Conservation (phyloP, 306 rosid species). For the Casuarina glauca region DNA sequence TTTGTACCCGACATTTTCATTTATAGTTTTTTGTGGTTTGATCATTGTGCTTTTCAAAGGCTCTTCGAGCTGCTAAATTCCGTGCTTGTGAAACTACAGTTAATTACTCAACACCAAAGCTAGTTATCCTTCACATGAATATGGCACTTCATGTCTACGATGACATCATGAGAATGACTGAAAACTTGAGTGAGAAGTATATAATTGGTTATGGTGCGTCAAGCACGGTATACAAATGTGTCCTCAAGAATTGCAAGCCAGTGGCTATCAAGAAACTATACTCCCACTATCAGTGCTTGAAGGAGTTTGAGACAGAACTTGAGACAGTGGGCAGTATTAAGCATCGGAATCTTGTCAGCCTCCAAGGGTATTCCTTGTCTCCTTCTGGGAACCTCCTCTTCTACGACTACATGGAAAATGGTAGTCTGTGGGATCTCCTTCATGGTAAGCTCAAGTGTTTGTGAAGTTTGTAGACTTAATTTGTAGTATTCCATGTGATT, state of each 20-base stretch:
- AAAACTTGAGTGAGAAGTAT: slow-evolving; percentile 85
- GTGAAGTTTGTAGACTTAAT: background rate
- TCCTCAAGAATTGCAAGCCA: slow-evolving; percentile 91
- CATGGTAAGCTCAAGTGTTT: slow-evolving; percentile 55
- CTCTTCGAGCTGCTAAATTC: slow-evolving; percentile 24
- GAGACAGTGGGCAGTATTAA: slow-evolving; percentile 85
- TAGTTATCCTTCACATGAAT: slow-evolving; percentile 93
- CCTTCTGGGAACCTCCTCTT: slow-evolving; percentile 88
- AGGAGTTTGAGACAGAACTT: slow-evolving; percentile 90
- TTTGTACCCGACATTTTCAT: background rate
- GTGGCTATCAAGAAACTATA: slow-evolving; percentile 87
- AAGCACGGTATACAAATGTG: slow-evolving; percentile 93
- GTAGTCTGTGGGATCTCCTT: slow-evolving; percentile 95
- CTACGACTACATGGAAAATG: slow-evolving; percentile 95
- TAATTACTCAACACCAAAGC: slow-evolving; percentile 69
- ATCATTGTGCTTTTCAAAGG: background rate
- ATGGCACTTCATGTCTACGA: slow-evolving; percentile 95
- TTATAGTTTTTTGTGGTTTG: background rate
- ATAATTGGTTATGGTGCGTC: slow-evolving; percentile 91
- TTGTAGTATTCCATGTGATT: background rate
- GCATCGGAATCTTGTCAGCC: slow-evolving; percentile 91
- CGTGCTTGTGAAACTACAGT: slow-evolving; percentile 46
- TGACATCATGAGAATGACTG: slow-evolving; percentile 95
- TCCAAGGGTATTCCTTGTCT: slow-evolving; percentile 87
- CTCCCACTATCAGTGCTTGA: slow-evolving; percentile 67